phyloP scores from a whole-genome alignment of 1,139 yeast genomes.

The Debaryomyces psychrophilus region DNA sequence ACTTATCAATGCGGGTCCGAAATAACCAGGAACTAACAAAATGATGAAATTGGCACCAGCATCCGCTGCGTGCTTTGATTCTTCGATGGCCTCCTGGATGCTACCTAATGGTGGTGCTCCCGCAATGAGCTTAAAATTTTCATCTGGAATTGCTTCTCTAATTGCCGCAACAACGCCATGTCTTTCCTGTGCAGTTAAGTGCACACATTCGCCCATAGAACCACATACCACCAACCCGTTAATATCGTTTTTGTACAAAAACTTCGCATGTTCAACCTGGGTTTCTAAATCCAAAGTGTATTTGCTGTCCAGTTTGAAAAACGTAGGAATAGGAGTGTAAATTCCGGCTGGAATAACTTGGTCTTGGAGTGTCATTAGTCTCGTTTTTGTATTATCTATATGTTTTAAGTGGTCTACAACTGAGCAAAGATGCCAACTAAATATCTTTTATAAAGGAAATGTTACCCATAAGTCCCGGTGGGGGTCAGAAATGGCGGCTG shows the following conservation, averaged over 20 bases:
- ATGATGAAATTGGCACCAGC: conserved; percentile 41
- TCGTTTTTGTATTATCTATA: not conserved
- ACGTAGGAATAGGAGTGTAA: conserved; percentile 54
- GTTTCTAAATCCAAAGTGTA: conserved; percentile 45
- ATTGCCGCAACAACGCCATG: conserved; percentile 25
- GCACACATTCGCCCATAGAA: conserved; percentile 48
- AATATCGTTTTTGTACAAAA: conserved; percentile 44
- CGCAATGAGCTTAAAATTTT: conserved; percentile 32
- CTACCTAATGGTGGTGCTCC: conserved; percentile 38
- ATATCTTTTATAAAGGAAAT: not conserved
- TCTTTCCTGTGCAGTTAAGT: conserved; percentile 39
- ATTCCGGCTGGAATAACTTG: conserved; percentile 29
- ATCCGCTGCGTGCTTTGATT: conserved; percentile 27
- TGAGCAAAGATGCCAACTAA: not conserved
- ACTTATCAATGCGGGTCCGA: conserved; percentile 33
- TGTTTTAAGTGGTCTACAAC: not conserved
- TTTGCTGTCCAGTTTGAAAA: conserved; percentile 40
- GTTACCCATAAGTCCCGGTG: not conserved
- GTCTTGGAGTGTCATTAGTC: conserved; percentile 5
- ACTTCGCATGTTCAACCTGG: conserved; percentile 46
- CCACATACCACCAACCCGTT: conserved; percentile 52
- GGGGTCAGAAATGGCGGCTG: not conserved
- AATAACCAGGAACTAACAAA: conserved; percentile 36
- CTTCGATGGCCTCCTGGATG: conserved; percentile 34
- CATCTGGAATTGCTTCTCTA: conserved; percentile 30